Conservation (phyloP, 2,329 filamentous ascomycete species). For the Albifimbria verrucaria region DNA sequence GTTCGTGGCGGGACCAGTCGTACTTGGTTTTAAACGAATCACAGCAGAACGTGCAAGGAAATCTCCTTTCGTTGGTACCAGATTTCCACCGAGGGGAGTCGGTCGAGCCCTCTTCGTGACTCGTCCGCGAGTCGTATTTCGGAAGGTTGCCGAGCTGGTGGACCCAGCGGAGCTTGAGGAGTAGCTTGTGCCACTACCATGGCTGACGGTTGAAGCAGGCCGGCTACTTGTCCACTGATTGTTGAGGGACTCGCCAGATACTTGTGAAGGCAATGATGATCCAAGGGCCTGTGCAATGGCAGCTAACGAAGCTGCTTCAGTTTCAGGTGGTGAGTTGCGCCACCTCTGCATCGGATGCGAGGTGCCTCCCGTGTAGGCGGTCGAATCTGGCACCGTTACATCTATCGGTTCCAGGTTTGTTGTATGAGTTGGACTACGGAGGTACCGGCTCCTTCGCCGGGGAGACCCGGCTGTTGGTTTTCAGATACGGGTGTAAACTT, state of each 20-base stretch:
- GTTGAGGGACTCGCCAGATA: not conserved
- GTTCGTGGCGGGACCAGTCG: conserved; percentile 19
- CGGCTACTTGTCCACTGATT: not conserved
- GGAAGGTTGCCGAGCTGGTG: not conserved
- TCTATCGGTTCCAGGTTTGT: not conserved
- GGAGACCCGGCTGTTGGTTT: conserved; percentile 2
- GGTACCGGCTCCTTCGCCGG: conserved; percentile 4
- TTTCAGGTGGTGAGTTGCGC: conserved; percentile 19
- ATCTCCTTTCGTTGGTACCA: conserved; percentile 4
- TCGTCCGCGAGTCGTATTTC: conserved; percentile 6
- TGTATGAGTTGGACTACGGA: not conserved
- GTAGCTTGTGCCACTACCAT: conserved; percentile 2
- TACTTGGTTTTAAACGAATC: conserved; percentile 21
- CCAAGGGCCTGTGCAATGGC: conserved; percentile 14
- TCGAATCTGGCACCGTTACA: not conserved
- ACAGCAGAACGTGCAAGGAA: conserved; percentile 19
- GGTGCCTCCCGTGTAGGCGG: not conserved
- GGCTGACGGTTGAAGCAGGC: not conserved
- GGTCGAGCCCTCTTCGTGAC: not conserved
- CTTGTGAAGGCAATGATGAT: not conserved
- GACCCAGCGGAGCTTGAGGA: conserved; percentile 9
- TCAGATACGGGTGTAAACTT: not conserved
- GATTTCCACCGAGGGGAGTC: conserved; percentile 4
- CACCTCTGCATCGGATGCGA: conserved; percentile 17
- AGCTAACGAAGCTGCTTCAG: conserved; percentile 15